Percentiles rank a stretch among this genome's conserved stretches.
Evolutionary conservation across 345 rosid genomes (phyloP).

Genomic region (Excoecaria cochinchinensis): DNA sequence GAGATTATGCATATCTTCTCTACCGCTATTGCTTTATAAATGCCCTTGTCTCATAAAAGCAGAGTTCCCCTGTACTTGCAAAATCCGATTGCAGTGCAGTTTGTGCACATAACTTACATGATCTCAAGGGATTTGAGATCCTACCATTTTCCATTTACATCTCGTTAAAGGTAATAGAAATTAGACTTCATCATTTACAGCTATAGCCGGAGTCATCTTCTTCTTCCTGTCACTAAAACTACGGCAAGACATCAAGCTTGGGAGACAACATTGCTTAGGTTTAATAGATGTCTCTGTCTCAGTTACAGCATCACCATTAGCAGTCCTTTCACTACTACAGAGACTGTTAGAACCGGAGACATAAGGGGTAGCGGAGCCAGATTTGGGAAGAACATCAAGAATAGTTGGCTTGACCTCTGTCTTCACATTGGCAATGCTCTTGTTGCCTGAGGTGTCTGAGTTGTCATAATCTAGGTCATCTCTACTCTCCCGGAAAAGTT

Average conservation of each 20-base stretch:
- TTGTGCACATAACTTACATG: neutral
- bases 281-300: constrained; percentile 46
- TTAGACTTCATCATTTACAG: constrained; percentile 22
- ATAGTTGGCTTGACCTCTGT: constrained; percentile 33
- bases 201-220: constrained; percentile 45
- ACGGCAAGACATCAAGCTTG: constrained; percentile 58
- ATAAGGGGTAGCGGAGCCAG: constrained; percentile 46
- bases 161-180: neutral
- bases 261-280: constrained; percentile 65
- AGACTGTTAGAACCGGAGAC: constrained; percentile 53
- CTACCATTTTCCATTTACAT: constrained; percentile 7
- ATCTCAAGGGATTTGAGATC: constrained; percentile 5
- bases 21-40: constrained; percentile 12
- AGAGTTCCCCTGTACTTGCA: constrained; percentile 3
- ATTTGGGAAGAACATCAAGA: constrained; percentile 36
- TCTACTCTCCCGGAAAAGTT: constrained; percentile 66
- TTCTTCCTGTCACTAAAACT: constrained; percentile 69
- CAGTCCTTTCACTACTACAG: constrained; percentile 47
- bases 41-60: constrained; percentile 6
- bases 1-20: constrained; percentile 5
- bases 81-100: neutral
- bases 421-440: constrained; percentile 22
- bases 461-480: constrained; percentile 39
- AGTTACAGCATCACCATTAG: constrained; percentile 37
- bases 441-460: constrained; percentile 20